Base-by-base conservation (phyloP, 2,329 filamentous ascomycete species). In the Ophiostoma australiae region DNA sequence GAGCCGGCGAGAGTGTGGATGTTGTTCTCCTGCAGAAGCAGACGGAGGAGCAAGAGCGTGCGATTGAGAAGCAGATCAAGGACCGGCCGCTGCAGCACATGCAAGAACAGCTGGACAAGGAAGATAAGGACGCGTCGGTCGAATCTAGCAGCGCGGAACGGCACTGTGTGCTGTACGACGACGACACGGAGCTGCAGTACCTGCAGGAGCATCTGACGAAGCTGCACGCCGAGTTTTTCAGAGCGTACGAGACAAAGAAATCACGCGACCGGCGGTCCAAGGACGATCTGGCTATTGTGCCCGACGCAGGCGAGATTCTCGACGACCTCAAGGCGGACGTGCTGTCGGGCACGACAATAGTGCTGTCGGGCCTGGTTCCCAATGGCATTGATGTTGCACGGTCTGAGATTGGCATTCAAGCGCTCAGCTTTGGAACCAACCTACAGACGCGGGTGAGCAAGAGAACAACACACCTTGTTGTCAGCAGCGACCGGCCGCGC, bases 31-130 rank as follows among this genome's bases (percentile, higher is more conserved):
- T 95, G 1, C 87, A 92, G 76, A 84, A 90, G 73, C 93, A 97
- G 81, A 86, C 89, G 3, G 89, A 92, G 74, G 91, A 95, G 76
- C 94, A 98, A 78, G 92, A 95, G 76, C 92, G 94, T 78, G 87
- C 90, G 0, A 86, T 99, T 68, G 91, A 94, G 77, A 92, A 93
- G 73, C 95, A 99, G 80, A 85, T 98, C 23, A 92, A 90, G 72
- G 93, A 97, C 73, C 87, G 94, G 17, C 95, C 95, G 0, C 81
- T 99, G 37, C 82, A 97, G n/a, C 92, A 95, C 77, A 91, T 97
- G 81, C 95, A 99, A 79, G 91, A 97, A 76, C 86, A 93, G 78
- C 85, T 97, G 31, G 95, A 99, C 76, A 91, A 92, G 75, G 91
- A 93, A 76, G 91, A 94, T 75, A 89, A 92, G 58, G 84, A 86